Percentiles rank a stretch among this genome's conserved stretches.
These are phyloP conservation scores for Cupressus sempervirens DNA, from an alignment of 75 land plant species.

Conservation along the genomic window DNA sequence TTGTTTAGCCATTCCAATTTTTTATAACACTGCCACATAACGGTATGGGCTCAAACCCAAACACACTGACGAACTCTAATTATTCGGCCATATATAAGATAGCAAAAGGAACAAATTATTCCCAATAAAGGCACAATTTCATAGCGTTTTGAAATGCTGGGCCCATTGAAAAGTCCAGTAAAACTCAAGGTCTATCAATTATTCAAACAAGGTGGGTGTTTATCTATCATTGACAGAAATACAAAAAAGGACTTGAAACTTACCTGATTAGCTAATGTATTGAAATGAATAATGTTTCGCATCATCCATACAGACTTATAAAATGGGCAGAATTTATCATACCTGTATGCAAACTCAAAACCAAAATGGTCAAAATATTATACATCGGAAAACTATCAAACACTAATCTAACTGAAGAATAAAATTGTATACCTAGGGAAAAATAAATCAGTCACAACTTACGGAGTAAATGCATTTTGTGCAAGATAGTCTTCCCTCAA, in stretches of 20 bases:
- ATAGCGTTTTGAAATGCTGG: no score
- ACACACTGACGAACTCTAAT: background rate
- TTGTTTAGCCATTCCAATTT: background rate
- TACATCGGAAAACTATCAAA: background rate
- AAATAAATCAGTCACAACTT: constrained; percentile 22
- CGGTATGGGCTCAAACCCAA: background rate
- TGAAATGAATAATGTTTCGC: constrained; percentile 96
- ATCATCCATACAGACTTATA: constrained; percentile 99
- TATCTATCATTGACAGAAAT: background rate
- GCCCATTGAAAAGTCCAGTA: no score
- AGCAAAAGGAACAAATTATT: background rate
- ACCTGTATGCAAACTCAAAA: constrained; percentile 41
- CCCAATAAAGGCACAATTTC: background rate
- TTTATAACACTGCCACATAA: background rate
- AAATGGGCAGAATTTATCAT: constrained; percentile 97
- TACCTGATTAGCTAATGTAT: constrained; percentile 91
- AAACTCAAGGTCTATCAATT: background rate
- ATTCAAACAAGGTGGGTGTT: background rate
- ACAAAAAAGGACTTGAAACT: background rate
- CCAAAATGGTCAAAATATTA: background rate
- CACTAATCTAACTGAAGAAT: background rate
- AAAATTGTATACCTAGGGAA: background rate
- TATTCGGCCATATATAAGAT: background rate
- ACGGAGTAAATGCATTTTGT: constrained; percentile 98
- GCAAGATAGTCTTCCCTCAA: constrained; percentile 98